phyloP scores from a whole-genome alignment of 768 basidiomycete genomes.

The Lactarius quietus region DNA sequence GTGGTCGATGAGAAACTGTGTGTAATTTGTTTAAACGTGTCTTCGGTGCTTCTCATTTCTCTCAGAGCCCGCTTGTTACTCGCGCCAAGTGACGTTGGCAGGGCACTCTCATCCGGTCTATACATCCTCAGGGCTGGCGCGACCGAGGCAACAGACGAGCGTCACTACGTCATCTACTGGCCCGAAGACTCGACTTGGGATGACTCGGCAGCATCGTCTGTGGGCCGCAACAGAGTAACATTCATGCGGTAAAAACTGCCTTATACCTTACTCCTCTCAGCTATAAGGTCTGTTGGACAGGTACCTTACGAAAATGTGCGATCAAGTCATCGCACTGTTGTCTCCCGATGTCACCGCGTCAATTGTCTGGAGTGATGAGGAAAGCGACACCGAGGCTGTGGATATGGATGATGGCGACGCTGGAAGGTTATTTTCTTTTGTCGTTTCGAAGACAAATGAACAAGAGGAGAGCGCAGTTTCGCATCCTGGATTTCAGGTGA shows the following conservation, averaged over 20 bases:
- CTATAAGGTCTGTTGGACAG: not conserved
- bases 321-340: slow-evolving; percentile 51
- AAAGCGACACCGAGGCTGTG: slow-evolving; percentile 26
- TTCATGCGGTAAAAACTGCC: slow-evolving; percentile 51
- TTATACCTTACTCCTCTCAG: not conserved
- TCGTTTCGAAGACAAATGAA: slow-evolving; percentile 53
- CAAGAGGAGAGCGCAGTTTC: slow-evolving; percentile 49
- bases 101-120: slow-evolving; percentile 46
- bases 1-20: slow-evolving; percentile 41
- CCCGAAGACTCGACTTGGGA: slow-evolving; percentile 58
- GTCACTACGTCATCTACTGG: slow-evolving; percentile 54
- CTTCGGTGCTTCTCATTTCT: not conserved
- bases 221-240: slow-evolving; percentile 50
- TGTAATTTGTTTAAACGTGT: slow-evolving; percentile 25
- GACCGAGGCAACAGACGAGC: slow-evolving; percentile 24
- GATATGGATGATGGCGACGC: slow-evolving; percentile 42
- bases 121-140: slow-evolving; percentile 38
- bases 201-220: slow-evolving; percentile 43
- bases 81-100: slow-evolving; percentile 18
- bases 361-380: slow-evolving; percentile 44
- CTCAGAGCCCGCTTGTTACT: slow-evolving; percentile 27
- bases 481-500: slow-evolving; percentile 46
- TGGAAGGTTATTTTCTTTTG: slow-evolving; percentile 51
- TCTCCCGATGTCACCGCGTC: slow-evolving; percentile 45
- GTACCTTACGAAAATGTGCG: slow-evolving; percentile 35